A percentile compares a stretch with the other conserved stretches of the same genome.
These are phyloP conservation scores for Raphanus raphanistrum DNA, from an alignment of 345 rosid species.

Conservation along the genomic window DNA sequence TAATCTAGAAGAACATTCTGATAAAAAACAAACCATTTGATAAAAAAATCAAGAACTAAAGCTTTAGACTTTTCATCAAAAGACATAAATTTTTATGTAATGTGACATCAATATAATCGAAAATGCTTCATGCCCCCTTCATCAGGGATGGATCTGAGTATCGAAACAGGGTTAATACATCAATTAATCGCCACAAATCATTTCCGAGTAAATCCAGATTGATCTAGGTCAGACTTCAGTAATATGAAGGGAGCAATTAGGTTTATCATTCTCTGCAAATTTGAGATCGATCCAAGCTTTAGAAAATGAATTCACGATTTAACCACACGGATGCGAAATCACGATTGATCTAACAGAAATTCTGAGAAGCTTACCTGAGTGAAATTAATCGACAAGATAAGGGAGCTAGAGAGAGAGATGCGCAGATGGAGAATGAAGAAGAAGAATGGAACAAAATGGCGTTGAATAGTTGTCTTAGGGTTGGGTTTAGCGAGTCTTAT, in stretches of 20 bases:
- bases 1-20: too few relatives aligned
- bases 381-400: constrained; percentile 14
- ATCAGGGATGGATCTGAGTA: too few relatives aligned
- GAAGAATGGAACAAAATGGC: background rate
- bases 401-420: constrained; percentile 13
- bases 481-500: constrained; percentile 8
- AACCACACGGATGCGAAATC: background rate
- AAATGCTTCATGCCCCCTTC: too few relatives aligned
- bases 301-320: background rate
- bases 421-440: constrained; percentile 18
- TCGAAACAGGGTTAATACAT: too few relatives aligned
- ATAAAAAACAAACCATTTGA: too few relatives aligned
- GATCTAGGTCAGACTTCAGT: too few relatives aligned
- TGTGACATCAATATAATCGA: too few relatives aligned
- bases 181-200: background rate
- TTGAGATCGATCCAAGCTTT: background rate
- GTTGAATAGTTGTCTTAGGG: constrained; percentile 16
- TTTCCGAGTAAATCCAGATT: too few relatives aligned
- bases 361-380: constrained; percentile 17
- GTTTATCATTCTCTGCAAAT: too few relatives aligned
- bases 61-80: background rate
- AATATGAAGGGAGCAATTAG: background rate
- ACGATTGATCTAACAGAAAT: background rate
- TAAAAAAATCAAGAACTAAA: background rate
- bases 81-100: background rate